A percentile compares a stretch with the other conserved stretches of the same genome.
Conservation (phyloP, 2,329 filamentous ascomycete species). For the Epichloe brachyelytri region DNA sequence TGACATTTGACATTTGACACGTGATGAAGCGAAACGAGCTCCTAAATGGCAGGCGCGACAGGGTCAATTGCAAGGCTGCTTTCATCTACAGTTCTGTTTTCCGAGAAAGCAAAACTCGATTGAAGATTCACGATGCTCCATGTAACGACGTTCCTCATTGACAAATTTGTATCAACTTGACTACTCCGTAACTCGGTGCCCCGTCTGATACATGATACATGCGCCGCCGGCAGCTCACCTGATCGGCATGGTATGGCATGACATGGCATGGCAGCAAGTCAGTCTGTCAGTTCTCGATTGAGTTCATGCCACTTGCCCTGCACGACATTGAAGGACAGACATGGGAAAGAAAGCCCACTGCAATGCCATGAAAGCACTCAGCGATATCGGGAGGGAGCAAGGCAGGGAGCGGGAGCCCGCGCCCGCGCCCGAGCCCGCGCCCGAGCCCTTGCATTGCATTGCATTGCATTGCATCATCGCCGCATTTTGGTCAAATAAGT, state of each 20-base stretch:
- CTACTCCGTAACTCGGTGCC: too few species aligned
- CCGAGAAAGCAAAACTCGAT: not conserved
- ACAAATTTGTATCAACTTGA: too few species aligned
- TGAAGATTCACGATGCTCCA: too few species aligned
- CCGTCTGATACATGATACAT: too few species aligned
- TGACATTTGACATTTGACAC: not conserved
- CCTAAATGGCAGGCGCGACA: not conserved
- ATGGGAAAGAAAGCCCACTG: too few species aligned
- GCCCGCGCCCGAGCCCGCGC: not conserved
- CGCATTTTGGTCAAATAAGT: not conserved
- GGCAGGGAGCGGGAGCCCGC: not conserved
- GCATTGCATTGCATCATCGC: not conserved
- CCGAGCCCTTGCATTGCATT: not conserved
- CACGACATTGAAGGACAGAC: too few species aligned
- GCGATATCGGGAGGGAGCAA: not conserved
- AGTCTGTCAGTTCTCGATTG: too few species aligned
- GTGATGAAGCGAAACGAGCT: conserved; percentile 1
- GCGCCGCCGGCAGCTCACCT: too few species aligned
- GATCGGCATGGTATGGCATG: too few species aligned
- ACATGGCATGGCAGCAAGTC: too few species aligned
- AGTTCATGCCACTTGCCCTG: not conserved
- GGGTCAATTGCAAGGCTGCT: not conserved
- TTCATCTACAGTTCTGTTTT: not conserved
- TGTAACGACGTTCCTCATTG: too few species aligned
- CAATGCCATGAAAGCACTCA: not conserved